phyloP scores from a whole-genome alignment of 768 basidiomycete genomes.

The Pisolithus orientalis region DNA sequence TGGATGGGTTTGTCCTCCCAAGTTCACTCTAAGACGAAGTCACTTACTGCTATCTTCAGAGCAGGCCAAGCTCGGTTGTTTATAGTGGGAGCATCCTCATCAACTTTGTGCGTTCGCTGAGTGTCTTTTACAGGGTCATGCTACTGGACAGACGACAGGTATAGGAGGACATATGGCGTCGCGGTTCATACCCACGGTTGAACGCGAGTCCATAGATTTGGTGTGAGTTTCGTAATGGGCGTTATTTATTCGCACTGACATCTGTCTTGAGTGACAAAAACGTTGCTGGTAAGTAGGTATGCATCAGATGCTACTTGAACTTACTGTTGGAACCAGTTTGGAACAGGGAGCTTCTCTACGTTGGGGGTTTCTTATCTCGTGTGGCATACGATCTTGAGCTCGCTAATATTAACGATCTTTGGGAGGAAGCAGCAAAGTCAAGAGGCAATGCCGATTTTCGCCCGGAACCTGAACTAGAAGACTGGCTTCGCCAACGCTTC shows the following conservation, averaged over 20 bases:
- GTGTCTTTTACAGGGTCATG: constrained; percentile 58
- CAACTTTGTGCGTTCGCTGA: constrained; percentile 2
- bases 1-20: constrained; percentile 56
- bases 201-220: constrained; percentile 87
- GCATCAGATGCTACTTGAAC: not conserved
- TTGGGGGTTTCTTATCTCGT: constrained; percentile 79
- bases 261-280: constrained; percentile 58
- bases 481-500: constrained; percentile 51
- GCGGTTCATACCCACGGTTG: constrained; percentile 92
- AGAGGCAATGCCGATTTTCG: constrained; percentile 20
- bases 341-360: constrained; percentile 84
- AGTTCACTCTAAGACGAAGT: constrained; percentile 12
- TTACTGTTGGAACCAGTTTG: constrained; percentile 45
- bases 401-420: constrained; percentile 48
- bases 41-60: constrained; percentile 29
- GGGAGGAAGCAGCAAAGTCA: constrained; percentile 43
- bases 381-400: constrained; percentile 84
- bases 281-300: constrained; percentile 53
- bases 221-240: constrained; percentile 44
- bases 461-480: constrained; percentile 37
- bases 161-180: constrained; percentile 64
- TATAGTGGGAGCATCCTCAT: constrained; percentile 48
- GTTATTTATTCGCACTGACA: not conserved
- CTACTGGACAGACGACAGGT: constrained; percentile 90
- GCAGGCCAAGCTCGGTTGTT: constrained; percentile 72